Percentiles rank a stretch among this genome's conserved stretches.
These are phyloP conservation scores for Aspergillus neoniger DNA, from an alignment of 2,329 filamentous ascomycete species.

Conservation along the genomic window DNA sequence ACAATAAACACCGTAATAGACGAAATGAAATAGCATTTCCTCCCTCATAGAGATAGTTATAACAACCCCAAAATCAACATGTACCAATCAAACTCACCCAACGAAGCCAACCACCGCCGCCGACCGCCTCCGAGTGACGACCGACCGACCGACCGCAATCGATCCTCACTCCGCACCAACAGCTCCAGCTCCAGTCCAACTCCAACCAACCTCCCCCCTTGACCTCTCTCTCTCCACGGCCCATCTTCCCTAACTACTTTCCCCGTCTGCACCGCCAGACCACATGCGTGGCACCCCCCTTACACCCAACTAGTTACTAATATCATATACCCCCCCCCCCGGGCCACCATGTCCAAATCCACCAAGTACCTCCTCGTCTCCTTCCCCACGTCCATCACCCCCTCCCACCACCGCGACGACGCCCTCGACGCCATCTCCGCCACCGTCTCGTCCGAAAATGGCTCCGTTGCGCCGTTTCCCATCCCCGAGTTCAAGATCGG, in stretches of 20 bases:
- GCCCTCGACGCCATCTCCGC: conserved; percentile 74
- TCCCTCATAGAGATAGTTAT: too few species aligned
- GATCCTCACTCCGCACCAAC: not conserved
- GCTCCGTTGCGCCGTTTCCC: conserved; percentile 72
- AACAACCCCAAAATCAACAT: too few species aligned
- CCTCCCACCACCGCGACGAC: conserved; percentile 76
- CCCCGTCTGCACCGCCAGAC: not conserved
- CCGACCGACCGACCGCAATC: conserved; percentile 7
- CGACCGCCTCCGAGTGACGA: conserved; percentile 8
- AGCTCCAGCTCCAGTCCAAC: conserved; percentile 1
- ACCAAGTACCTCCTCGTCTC: conserved; percentile 83
- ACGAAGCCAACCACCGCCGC: not conserved
- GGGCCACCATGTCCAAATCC: conserved; percentile 44
- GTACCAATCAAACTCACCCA: too few species aligned
- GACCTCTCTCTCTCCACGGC: not conserved
- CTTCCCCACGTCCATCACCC: conserved; percentile 82
- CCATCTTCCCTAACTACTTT: not conserved
- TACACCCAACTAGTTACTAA: not conserved
- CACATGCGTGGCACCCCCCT: not conserved
- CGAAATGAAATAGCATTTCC: too few species aligned
- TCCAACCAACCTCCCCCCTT: not conserved
- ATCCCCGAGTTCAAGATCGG: conserved; percentile 98
- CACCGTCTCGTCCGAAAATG: conserved; percentile 73
- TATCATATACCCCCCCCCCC: not conserved
- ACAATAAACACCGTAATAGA: too few species aligned